phyloP scores from a whole-genome alignment of 805 yeast species.

The Candida qinlingensis region DNA sequence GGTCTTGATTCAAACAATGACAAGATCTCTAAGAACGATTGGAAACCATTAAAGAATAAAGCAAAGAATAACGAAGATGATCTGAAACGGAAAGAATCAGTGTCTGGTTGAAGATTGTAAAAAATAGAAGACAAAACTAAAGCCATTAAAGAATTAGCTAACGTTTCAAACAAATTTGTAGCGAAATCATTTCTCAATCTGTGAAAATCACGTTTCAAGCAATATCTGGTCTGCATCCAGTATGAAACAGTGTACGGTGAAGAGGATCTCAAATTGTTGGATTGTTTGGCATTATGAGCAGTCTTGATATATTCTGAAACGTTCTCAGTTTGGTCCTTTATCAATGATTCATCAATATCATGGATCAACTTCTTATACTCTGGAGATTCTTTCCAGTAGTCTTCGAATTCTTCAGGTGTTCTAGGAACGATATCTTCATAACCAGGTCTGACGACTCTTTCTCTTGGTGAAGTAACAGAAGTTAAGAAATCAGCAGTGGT shows the following conservation, averaged over 20 bases:
- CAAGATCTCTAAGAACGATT: conserved; percentile 54
- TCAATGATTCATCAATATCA: conserved; percentile 34
- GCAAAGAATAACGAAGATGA: conserved; percentile 67
- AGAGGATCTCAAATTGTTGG: conserved; percentile 37
- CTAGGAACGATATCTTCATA: conserved; percentile 45
- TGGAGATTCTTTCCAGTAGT: conserved; percentile 44
- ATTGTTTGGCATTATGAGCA: conserved; percentile 48
- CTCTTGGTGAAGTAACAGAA: conserved; percentile 48
- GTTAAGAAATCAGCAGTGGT: conserved; percentile 58
- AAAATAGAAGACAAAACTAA: conserved; percentile 53
- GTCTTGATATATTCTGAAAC: conserved; percentile 32
- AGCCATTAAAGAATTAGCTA: conserved; percentile 46
- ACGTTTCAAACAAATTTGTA: conserved; percentile 38
- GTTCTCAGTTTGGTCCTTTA: conserved; percentile 26
- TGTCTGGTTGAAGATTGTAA: conserved; percentile 39
- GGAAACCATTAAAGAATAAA: conserved; percentile 55
- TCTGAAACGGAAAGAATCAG: conserved; percentile 48
- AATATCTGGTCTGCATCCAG: conserved; percentile 44
- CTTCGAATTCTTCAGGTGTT: conserved; percentile 46
- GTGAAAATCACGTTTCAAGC: conserved; percentile 41
- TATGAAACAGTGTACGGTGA: conserved; percentile 51
- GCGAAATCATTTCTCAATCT: conserved; percentile 45
- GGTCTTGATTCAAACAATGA: conserved; percentile 34
- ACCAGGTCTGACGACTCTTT: conserved; percentile 39
- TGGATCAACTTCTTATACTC: conserved; percentile 34